These are phyloP conservation scores for Agrostemma githago DNA, from an alignment of 148 eudicot species.

Conservation along the genomic window DNA sequence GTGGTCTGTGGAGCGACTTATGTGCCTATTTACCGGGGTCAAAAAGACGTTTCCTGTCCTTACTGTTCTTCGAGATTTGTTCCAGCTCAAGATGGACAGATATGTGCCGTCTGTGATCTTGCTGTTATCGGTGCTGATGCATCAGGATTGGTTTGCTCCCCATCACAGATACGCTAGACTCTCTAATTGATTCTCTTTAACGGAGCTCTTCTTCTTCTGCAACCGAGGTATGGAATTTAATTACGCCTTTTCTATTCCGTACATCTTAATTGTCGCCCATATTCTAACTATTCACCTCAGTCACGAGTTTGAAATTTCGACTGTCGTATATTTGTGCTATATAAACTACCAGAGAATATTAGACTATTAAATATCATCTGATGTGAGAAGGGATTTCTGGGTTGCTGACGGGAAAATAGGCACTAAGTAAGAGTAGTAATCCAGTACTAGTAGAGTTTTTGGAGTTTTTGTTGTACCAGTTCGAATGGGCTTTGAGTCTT, in stretches of 20 bases:
- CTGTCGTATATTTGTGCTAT: slow-evolving; percentile 26
- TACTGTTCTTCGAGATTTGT: slow-evolving; percentile 77
- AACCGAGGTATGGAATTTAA: slow-evolving; percentile 14
- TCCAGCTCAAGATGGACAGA: slow-evolving; percentile 72
- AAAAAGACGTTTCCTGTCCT: slow-evolving; percentile 76
- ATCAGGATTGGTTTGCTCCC: slow-evolving; percentile 92
- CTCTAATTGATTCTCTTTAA: background rate
- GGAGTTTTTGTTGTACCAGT: background rate
- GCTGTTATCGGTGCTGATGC: slow-evolving; percentile 83
- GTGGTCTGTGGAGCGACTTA: slow-evolving; percentile 90
- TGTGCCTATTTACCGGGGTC: slow-evolving; percentile 86
- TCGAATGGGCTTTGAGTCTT: slow-evolving; percentile 12
- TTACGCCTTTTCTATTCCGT: background rate
- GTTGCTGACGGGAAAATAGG: slow-evolving; percentile 17
- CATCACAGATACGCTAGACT: slow-evolving; percentile 48
- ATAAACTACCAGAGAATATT: slow-evolving; percentile 19
- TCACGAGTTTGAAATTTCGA: slow-evolving; percentile 11
- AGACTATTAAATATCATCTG: slow-evolving; percentile 24
- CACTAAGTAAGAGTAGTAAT: background rate
- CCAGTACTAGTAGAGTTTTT: background rate
- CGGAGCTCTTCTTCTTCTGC: slow-evolving; percentile 2
- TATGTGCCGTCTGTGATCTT: slow-evolving; percentile 85
- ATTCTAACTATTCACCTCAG: slow-evolving; percentile 6
- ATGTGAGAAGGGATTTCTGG: slow-evolving; percentile 13
- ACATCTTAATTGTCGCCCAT: slow-evolving; percentile 3